Base-by-base conservation (phyloP, 1,284 basidiomycete species). In the Ganoderma lucidum region DNA sequence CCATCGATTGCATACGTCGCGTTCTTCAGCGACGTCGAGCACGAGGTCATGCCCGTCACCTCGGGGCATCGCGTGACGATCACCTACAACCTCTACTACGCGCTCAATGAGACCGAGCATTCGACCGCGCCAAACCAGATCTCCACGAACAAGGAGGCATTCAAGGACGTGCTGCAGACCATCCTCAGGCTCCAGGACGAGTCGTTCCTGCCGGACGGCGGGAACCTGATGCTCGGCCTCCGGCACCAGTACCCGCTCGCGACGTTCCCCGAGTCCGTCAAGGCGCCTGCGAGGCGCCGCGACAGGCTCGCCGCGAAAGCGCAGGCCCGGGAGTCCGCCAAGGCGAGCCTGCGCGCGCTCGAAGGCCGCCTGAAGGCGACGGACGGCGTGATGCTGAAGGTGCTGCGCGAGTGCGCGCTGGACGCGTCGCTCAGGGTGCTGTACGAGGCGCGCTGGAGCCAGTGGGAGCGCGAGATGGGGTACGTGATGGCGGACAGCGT, bases 11-110 rank as follows among this genome's bases (percentile, higher is more conserved):
- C 78, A 0, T 85, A 80, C 67, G 74, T 78, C 62, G 81, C 81
- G 0, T 83, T 86, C 71, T 85, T 78, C 78, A 81, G 83, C 67
- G 83, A 85, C 74, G 78, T 83, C 70, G 83, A 84, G 69, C 83
- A 86, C 73, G 84, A 86, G 70, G 83, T 87, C 19, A 55, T 75
- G 1, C 78, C 78, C 0, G 83, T 87, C 14, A 75, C 67, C 6
- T 78, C 78, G 0, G 85, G 86, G 0, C 78, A 81, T 65, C 70
- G 73, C 4, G 77, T 87, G 41, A 85, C 83, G 2, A 69, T 87
- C 37, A 83, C 84, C 0, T 85, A 81, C 74, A 81, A 83, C 74
- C 77, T 83, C 48, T 81, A 78, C 65, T 76, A 77, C 64, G 61
- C 70, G 14, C 17, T 55, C 51, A 44, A 2, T 28, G 51, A 37